Base-by-base conservation (phyloP, 164 flowering plant species). In the Nymphaea thermarum region DNA sequence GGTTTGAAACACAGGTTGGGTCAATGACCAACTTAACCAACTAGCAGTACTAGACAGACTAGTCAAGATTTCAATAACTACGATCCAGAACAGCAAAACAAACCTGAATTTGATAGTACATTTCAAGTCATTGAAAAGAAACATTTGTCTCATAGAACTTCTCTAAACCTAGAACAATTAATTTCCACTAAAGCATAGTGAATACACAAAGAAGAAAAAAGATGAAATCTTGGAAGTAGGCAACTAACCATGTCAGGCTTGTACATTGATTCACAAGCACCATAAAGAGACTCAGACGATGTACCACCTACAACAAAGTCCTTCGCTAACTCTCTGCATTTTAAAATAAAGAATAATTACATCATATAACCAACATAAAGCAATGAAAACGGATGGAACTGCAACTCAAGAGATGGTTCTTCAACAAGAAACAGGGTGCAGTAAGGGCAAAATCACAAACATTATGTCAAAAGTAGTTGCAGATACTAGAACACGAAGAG, bases 291-390 rank as follows among this genome's bases (percentile, higher is more conserved):
- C 71, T 93, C 98, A 7, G 91, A 82, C 42, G 96, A 91, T 67
- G 97, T 87, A 8, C 97, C 98, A 77, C 90, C 89, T 72, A 93
- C 98, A 71, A 91, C 98, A 79, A 93, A 93, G 78, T 89, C 98
- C 76, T 93, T 89, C 0, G 98, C 98, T 64, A 91, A 93, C 78
- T 91, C 97, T 84, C 96, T 93, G 83, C 71, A 12, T 63, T 12
- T 12, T 68, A 42, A 62, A 62, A 51, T 51, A 51, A 51, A 51
- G 57, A 51, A 15, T 51, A 51, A 51, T 25, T 25, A 25, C 36
- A 25, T 25, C 36, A 25, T 25, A 25, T 25, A 25, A 25, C 36
- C 36, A 25, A 25, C 36, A 25, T 25, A 25, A 25, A 25, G 36
- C 36, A 25, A 25, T 25, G 36, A 25, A 25, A 25, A 25, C 1